Base-by-base conservation (phyloP, 176 grass and related monocot species). In the Triticum turgidum region DNA sequence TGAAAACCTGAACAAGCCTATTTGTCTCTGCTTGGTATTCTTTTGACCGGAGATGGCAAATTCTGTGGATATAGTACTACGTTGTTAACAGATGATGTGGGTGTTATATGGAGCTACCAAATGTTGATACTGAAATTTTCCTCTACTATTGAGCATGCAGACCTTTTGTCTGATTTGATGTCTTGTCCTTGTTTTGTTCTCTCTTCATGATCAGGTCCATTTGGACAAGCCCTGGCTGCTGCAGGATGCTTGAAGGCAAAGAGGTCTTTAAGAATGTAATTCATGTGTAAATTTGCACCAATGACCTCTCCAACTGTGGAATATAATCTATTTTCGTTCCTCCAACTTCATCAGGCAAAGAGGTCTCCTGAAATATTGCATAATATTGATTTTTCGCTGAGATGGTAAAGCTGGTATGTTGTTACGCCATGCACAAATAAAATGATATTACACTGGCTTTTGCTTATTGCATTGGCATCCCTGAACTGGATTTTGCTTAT, bases 131-230 rank as follows among this genome's bases (percentile, higher is more conserved):
- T 71, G 61, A 47, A 38, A 18, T 47, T 44, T 34, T 78, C 61
- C 27, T 82, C 62, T n/a, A 18, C 65, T 73, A 78, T 77, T 82
- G 41, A 69, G 62, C 52, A 74, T 70, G 56, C 33, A 80, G 30
- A 20, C 81, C 41, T 49, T 73, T 20, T 74, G n/a, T 80, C 68
- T 38, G 37, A 63, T 78, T 24, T 83, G 12, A 63, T 62, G 66
- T 6, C 9, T 49, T 63, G 39, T 25, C 51, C 47, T 51, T 45
- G 21, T 83, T 78, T 83, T 39, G 38, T 51, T 22, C 13, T 35
- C 12, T 54, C 30, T 77, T 76, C 32, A 22, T 81, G 30, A 65
- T 74, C 69, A 35, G n/a, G 44, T 18, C 39, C 68, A 71, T 63
- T 80, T 73, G 27, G 52, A 80, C 54, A 37, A 72, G 7, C 58